Conservation (phyloP, 1,284 basidiomycete genomes). For the Ganoderma boninense region DNA sequence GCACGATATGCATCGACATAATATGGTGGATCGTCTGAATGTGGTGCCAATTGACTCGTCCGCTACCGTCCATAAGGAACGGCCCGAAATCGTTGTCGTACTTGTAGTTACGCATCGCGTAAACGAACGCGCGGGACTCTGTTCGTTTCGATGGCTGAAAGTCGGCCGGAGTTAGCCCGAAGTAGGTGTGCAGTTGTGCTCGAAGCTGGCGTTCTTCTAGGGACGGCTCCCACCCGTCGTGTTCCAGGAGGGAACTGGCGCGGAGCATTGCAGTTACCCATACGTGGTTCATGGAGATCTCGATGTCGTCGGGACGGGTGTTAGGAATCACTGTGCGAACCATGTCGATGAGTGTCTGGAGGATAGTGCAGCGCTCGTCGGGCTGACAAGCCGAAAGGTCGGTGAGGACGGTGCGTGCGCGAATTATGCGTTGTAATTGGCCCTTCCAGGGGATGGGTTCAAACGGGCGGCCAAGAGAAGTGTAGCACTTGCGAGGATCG, state of each 20-base stretch:
- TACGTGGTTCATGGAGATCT: conserved; percentile 56
- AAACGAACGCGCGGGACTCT: conserved; percentile 62
- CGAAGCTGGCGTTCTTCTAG: conserved; percentile 53
- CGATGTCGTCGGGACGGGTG: conserved; percentile 38
- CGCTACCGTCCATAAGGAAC: conserved; percentile 51
- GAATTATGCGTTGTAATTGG: conserved; percentile 59
- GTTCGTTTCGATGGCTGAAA: conserved; percentile 41
- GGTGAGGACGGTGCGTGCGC: conserved; percentile 54
- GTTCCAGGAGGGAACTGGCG: conserved; percentile 55
- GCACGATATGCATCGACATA: conserved; percentile 59
- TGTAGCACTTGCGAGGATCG: conserved; percentile 59
- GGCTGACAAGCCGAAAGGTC: conserved; percentile 44
- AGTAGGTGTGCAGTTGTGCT: conserved; percentile 60
- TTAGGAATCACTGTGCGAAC: conserved; percentile 51
- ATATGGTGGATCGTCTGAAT: conserved; percentile 63
- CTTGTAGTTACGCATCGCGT: conserved; percentile 64
- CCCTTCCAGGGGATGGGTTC: conserved; percentile 59
- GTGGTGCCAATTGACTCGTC: conserved; percentile 68
- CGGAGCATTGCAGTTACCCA: conserved; percentile 58
- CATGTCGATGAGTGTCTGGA: conserved; percentile 60
- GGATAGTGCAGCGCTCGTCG: conserved; percentile 50
- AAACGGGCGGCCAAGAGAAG: conserved; percentile 48
- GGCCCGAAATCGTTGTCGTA: conserved; percentile 65
- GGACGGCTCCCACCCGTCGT: conserved; percentile 37
- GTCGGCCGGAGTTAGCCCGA: conserved; percentile 60